Conservation (phyloP, 2,329 filamentous ascomycete species). For the Pseudocercospora crystallina region DNA sequence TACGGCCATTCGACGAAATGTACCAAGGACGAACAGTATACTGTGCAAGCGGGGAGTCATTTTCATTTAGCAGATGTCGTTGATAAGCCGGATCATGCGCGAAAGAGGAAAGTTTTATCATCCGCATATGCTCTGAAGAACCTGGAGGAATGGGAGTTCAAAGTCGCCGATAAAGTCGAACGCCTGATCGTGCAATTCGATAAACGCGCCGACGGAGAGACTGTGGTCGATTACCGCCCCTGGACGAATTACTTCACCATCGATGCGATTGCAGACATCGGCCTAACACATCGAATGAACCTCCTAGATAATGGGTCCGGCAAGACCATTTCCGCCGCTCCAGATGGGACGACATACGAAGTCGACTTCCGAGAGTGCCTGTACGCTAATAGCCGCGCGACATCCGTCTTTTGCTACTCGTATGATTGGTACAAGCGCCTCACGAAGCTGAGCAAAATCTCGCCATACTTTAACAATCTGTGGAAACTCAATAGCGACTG, state of each 20-base stretch:
- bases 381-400: constrained; percentile 52
- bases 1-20: constrained; percentile 41
- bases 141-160: constrained; percentile 43
- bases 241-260: constrained; percentile 42
- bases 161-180: constrained; percentile 39
- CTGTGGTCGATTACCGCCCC: constrained; percentile 37
- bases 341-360: constrained; percentile 45
- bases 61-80: constrained; percentile 40
- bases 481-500: constrained; percentile 42
- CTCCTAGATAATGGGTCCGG: constrained; percentile 41
- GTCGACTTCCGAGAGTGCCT: constrained; percentile 53
- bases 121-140: constrained; percentile 43
- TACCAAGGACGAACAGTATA: constrained; percentile 38
- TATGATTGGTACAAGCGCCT: constrained; percentile 54
- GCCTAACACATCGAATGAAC: constrained; percentile 37
- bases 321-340: constrained; percentile 25
- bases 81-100: constrained; percentile 40
- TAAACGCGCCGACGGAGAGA: constrained; percentile 26
- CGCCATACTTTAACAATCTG: constrained; percentile 44
- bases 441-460: constrained; percentile 48
- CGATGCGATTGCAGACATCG: constrained; percentile 43
- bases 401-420: constrained; percentile 52
- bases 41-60: constrained; percentile 33
- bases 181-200: constrained; percentile 39
- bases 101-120: constrained; percentile 42